These are phyloP conservation scores for Evansstolkia leycettana DNA, from an alignment of 495 filamentous ascomycete genomes.

Conservation along the genomic window DNA sequence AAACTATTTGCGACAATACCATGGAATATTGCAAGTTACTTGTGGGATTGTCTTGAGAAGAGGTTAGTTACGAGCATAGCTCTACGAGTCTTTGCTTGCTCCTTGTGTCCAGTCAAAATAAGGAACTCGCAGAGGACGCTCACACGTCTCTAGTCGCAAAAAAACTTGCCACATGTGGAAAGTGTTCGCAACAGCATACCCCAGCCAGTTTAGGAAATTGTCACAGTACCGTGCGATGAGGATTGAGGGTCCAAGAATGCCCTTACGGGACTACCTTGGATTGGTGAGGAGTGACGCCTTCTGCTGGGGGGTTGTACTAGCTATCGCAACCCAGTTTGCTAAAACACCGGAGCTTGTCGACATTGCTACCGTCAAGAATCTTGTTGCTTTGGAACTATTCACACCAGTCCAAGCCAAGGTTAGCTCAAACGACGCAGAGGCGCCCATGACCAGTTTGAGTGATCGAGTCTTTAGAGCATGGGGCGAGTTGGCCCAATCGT, in stretches of 20 bases:
- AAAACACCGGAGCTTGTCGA: constrained; percentile 20
- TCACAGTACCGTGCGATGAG: constrained; percentile 13
- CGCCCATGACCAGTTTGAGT: constrained; percentile 9
- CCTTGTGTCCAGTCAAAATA: background rate
- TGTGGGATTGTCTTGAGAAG: constrained; percentile 25
- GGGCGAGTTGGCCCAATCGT: constrained; percentile 18
- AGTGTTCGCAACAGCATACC: constrained; percentile 23
- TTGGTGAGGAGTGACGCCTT: constrained; percentile 16
- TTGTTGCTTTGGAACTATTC: constrained; percentile 26
- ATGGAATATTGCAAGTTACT: constrained; percentile 23
- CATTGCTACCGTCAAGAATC: constrained; percentile 21
- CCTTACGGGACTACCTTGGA: constrained; percentile 21
- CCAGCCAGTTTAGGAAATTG: constrained; percentile 14
- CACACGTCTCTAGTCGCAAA: constrained; percentile 19
- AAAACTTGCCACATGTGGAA: constrained; percentile 31
- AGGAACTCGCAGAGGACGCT: no score
- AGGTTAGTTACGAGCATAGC: constrained; percentile 11
- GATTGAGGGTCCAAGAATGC: constrained; percentile 10
- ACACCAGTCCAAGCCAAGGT: constrained; percentile 1
- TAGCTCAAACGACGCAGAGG: constrained; percentile 1
- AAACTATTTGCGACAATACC: constrained; percentile 20
- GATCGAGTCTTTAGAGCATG: constrained; percentile 28
- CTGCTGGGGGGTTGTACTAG: constrained; percentile 21
- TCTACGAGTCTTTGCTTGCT: background rate
- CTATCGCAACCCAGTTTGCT: constrained; percentile 13